A percentile compares a stretch with the other conserved stretches of the same genome.
Evolutionary conservation across 1,139 yeast genomes (phyloP).

Genomic region (Nadsonia commutata): DNA sequence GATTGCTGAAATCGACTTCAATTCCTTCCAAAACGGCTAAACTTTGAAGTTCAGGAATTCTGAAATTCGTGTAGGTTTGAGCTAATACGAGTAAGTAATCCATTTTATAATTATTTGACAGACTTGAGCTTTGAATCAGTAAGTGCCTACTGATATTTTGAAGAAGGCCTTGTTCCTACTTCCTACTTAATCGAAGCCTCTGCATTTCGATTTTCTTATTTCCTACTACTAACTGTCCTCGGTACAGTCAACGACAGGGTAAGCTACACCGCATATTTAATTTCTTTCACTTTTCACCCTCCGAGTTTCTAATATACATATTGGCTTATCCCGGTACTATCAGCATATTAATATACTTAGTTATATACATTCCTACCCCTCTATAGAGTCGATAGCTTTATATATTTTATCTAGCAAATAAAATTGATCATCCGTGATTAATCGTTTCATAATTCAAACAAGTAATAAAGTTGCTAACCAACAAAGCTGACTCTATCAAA

Average conservation of each 20-base stretch:
- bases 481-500: neutral
- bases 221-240: too few relatives aligned
- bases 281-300: too few relatives aligned
- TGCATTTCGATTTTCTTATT: too few relatives aligned
- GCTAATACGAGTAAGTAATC: conserved; percentile 68
- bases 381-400: neutral
- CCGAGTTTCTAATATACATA: neutral
- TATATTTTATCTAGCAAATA: neutral
- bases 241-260: too few relatives aligned
- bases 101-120: conserved; percentile 11
- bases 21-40: conserved; percentile 52
- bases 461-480: conserved; percentile 4
- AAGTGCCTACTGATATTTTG: too few relatives aligned
- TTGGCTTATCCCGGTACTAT: neutral
- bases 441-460: conserved; percentile 3
- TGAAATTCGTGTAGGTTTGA: conserved; percentile 66
- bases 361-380: neutral
- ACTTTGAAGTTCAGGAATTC: conserved; percentile 73
- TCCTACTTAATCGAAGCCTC: too few relatives aligned
- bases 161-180: too few relatives aligned
- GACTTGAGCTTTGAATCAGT: too few relatives aligned
- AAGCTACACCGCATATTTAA: too few relatives aligned
- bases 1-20: conserved; percentile 42
- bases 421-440: neutral
- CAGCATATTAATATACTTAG: neutral